Conservation (phyloP, 1,284 basidiomycete species). For the Ganoderma lingzhi region DNA sequence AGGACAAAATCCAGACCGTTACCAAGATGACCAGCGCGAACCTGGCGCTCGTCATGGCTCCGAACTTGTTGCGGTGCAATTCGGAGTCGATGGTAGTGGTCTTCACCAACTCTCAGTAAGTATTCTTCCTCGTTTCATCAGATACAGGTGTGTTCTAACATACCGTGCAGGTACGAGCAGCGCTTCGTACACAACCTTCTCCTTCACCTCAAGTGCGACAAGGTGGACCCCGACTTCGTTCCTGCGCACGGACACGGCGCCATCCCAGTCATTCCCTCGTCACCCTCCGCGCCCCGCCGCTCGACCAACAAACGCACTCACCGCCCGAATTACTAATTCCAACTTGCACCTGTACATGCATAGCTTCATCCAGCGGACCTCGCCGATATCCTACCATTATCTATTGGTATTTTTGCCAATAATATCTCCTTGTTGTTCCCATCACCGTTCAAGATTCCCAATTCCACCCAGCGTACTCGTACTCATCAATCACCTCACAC, state of each 20-base stretch:
- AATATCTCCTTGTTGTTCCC: constrained; percentile 26
- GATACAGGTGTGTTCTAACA: constrained; percentile 23
- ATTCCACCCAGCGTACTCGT: constrained; percentile 12
- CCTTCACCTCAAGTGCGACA: constrained; percentile 77
- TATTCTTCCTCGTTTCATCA: constrained; percentile 32
- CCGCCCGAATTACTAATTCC: constrained; percentile 47
- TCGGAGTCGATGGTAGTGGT: constrained; percentile 86
- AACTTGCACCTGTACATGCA: constrained; percentile 23
- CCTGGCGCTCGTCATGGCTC: constrained; percentile 86
- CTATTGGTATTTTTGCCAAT: constrained; percentile 21
- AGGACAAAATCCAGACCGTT: constrained; percentile 70
- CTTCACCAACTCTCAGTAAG: constrained; percentile 88
- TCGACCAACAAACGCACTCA: constrained; percentile 51
- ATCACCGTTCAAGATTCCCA: constrained; percentile 6
- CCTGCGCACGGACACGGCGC: constrained; percentile 82
- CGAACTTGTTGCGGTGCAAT: constrained; percentile 85
- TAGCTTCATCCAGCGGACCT: background rate
- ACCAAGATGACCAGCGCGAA: constrained; percentile 92
- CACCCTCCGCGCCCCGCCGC: constrained; percentile 45
- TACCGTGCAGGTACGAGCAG: constrained; percentile 80
- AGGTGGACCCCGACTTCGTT: constrained; percentile 77
- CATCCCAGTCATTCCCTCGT: constrained; percentile 36
- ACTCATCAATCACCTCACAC: constrained; percentile 15
- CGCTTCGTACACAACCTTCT: constrained; percentile 87
- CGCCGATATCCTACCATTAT: background rate